Conservation (phyloP, 2,329 filamentous ascomycete species). For the Trichoderma simmonsii region DNA sequence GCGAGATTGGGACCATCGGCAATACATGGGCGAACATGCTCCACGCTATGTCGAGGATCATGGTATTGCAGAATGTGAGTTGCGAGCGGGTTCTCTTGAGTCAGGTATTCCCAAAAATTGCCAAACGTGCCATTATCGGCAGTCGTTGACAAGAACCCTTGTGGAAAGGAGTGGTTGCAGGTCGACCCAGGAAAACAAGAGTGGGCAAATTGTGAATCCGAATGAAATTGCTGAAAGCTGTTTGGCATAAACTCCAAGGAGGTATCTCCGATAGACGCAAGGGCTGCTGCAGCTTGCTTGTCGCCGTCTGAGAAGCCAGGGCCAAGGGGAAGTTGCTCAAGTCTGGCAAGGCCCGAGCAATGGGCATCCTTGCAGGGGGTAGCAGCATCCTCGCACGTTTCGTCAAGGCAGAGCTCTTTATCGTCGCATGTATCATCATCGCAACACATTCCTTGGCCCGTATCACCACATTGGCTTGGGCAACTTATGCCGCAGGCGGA, state of each 20-base stretch:
- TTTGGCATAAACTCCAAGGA: neutral
- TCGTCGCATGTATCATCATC: conserved; percentile 34
- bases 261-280: conserved; percentile 32
- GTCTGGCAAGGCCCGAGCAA: conserved; percentile 26
- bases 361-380: conserved; percentile 36
- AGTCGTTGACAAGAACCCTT: conserved; percentile 20
- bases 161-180: neutral
- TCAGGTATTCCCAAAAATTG: conserved; percentile 22
- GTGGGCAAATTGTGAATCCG: neutral
- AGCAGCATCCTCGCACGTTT: conserved; percentile 37
- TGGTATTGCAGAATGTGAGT: conserved; percentile 33
- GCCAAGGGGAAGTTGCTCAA: neutral
- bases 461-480: conserved; percentile 35
- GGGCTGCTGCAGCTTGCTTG: conserved; percentile 30
- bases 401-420: conserved; percentile 24
- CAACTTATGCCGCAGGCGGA: conserved; percentile 36
- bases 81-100: conserved; percentile 27
- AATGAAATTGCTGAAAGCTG: neutral
- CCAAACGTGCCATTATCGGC: conserved; percentile 15
- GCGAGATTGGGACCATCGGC: conserved; percentile 28
- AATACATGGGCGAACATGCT: conserved; percentile 27
- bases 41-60: conserved; percentile 25
- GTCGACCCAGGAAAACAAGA: neutral
- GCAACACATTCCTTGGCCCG: conserved; percentile 34
- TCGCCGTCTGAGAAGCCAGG: conserved; percentile 24